Evolutionary conservation across 495 filamentous ascomycete species (phyloP).

Genomic region (Achaetomiella virescens): DNA sequence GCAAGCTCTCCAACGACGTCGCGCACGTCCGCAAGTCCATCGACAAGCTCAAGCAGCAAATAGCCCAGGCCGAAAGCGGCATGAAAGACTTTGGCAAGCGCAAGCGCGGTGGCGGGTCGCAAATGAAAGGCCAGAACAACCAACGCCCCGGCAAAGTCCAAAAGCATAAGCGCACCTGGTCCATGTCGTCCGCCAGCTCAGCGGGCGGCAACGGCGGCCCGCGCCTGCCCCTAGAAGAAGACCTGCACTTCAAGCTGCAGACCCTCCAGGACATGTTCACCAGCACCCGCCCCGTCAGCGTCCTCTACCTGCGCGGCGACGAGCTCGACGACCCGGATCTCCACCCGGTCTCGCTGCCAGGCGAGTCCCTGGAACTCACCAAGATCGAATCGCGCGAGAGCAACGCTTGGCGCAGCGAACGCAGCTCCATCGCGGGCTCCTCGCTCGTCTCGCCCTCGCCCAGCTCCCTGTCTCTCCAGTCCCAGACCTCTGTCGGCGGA

Average conservation of each 20-base stretch:
- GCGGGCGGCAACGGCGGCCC: conserved; percentile 48
- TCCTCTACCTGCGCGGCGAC: conserved; percentile 76
- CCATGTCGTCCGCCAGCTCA: conserved; percentile 82
- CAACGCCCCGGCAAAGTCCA: conserved; percentile 66
- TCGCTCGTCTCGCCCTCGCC: conserved; percentile 69
- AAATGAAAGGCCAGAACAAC: conserved; percentile 43
- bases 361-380: conserved; percentile 56
- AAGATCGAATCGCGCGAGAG: conserved; percentile 53
- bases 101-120: conserved; percentile 60
- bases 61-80: conserved; percentile 79
- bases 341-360: conserved; percentile 70
- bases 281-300: conserved; percentile 77
- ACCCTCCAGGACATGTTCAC: conserved; percentile 94
- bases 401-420: conserved; percentile 50
- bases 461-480: conserved; percentile 54
- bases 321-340: conserved; percentile 85
- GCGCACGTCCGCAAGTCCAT: conserved; percentile 90
- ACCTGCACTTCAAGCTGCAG: conserved; percentile 76
- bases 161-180: conserved; percentile 94
- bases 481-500: conserved; percentile 38
- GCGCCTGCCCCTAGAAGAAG: conserved; percentile 71
- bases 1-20: conserved; percentile 92
- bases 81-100: conserved; percentile 84
- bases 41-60: conserved; percentile 88
- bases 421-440: conserved; percentile 47